phyloP scores from a whole-genome alignment of 192 early-diverging fungal genomes.

The Dimargaris cristalligena region DNA sequence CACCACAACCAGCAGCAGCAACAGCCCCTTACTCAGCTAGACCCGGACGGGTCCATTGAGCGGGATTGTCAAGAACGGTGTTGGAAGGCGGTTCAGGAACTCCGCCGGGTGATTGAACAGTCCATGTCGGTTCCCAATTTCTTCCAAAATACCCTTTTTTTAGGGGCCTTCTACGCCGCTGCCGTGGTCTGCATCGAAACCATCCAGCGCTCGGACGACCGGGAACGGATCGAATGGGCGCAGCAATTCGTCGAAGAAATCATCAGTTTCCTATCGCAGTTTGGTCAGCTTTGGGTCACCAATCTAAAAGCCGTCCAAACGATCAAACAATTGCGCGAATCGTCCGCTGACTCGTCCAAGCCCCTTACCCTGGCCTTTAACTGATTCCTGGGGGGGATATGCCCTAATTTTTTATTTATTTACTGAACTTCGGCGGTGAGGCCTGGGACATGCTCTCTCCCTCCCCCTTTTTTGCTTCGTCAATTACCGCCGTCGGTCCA shows the following conservation, averaged over 20 bases:
- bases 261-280: neutral
- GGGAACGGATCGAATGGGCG: neutral
- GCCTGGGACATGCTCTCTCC: too few species aligned
- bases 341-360: neutral
- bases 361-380: neutral
- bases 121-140: neutral
- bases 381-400: too few species aligned
- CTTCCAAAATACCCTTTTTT: slow-evolving; percentile 3
- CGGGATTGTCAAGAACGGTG: neutral
- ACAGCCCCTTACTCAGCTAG: neutral
- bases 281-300: slow-evolving; percentile 6
- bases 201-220: neutral
- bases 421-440: too few species aligned
- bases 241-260: slow-evolving; percentile 1
- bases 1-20: too few species aligned
- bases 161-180: slow-evolving; percentile 5
- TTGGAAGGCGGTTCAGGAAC: slow-evolving; percentile 4
- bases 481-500: too few species aligned
- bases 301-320: slow-evolving; percentile 2
- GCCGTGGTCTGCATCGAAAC: slow-evolving; percentile 1
- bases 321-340: neutral
- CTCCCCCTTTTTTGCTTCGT: too few species aligned
- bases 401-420: too few species aligned
- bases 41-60: neutral
- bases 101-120: neutral